Conservation (phyloP, 805 yeast genomes). For the Wickerhamomyces rabaulensis region DNA sequence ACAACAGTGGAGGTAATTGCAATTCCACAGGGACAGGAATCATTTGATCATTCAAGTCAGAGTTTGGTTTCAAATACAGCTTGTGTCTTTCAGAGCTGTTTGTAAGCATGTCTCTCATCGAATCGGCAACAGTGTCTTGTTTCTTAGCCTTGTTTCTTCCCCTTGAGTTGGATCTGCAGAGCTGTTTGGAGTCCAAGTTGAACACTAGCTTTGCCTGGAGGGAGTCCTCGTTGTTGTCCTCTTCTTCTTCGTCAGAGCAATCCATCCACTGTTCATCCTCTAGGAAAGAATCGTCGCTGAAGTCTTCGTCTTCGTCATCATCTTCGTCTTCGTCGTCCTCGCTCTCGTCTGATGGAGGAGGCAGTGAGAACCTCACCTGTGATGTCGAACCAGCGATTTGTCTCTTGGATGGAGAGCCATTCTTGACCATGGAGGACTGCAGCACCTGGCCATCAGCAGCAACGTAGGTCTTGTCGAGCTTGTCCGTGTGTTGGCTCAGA, state of each 20-base stretch:
- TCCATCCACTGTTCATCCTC: slow-evolving; percentile 3
- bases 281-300: background rate
- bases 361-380: slow-evolving; percentile 25
- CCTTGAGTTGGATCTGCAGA: background rate
- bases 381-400: slow-evolving; percentile 22
- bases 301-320: background rate
- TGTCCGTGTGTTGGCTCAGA: slow-evolving; percentile 3
- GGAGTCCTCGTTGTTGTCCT: slow-evolving; percentile 3
- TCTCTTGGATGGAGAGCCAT: slow-evolving; percentile 24
- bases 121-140: slow-evolving; percentile 12
- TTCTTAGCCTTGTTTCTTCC: slow-evolving; percentile 4
- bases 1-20: slow-evolving; percentile 31
- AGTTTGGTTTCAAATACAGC: slow-evolving; percentile 30
- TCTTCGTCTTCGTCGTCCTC: background rate
- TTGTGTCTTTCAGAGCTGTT: slow-evolving; percentile 18
- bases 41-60: slow-evolving; percentile 28
- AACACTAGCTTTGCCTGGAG: slow-evolving; percentile 9
- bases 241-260: slow-evolving; percentile 9
- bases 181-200: slow-evolving; percentile 9
- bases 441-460: slow-evolving; percentile 23
- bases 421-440: slow-evolving; percentile 24
- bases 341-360: slow-evolving; percentile 5
- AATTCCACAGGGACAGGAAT: slow-evolving; percentile 35
- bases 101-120: slow-evolving; percentile 15
- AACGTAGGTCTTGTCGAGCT: slow-evolving; percentile 14